Evolutionary conservation across 305 asterid species (phyloP).

Genomic region (Euphrasia arctica): DNA sequence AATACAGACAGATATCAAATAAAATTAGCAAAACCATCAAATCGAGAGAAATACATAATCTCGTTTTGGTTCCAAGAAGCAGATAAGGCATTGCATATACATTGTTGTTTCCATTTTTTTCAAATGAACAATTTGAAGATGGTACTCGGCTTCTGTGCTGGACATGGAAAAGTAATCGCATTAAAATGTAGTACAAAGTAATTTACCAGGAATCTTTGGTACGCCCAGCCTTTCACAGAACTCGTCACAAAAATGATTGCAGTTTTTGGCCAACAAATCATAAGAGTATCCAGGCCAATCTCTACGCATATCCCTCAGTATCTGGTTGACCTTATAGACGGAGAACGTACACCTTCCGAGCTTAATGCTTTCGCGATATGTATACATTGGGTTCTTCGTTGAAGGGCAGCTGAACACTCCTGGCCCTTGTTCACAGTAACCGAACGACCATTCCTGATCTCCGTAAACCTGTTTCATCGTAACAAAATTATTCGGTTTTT

Average conservation of each 20-base stretch:
- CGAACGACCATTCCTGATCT: slow-evolving; percentile 93
- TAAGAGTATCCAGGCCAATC: slow-evolving; percentile 93
- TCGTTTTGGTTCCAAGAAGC: not conserved
- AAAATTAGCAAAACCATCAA: not conserved
- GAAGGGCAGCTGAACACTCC: slow-evolving; percentile 86
- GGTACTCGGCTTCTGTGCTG: too few species aligned
- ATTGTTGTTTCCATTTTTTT: not conserved
- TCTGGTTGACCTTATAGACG: slow-evolving; percentile 64
- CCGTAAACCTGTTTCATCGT: slow-evolving; percentile 45
- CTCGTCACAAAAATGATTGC: slow-evolving; percentile 96
- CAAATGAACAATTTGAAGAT: too few species aligned
- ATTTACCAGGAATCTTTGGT: slow-evolving; percentile 82
- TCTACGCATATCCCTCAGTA: slow-evolving; percentile 78
- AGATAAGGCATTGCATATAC: not conserved
- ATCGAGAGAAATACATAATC: not conserved
- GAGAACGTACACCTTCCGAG: slow-evolving; percentile 66
- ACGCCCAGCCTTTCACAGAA: slow-evolving; percentile 85
- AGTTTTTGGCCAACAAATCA: slow-evolving; percentile 78
- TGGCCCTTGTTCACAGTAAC: slow-evolving; percentile 80
- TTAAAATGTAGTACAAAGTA: not conserved
- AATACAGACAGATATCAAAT: too few species aligned
- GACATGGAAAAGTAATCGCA: not conserved
- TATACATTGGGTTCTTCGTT: slow-evolving; percentile 76
- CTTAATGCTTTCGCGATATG: slow-evolving; percentile 70
- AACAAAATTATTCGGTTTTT: too few species aligned